Percentiles rank a stretch among this genome's conserved stretches.
Conservation (phyloP, 2,329 filamentous ascomycete genomes). For the Pseudogymnoascus pannorum region DNA sequence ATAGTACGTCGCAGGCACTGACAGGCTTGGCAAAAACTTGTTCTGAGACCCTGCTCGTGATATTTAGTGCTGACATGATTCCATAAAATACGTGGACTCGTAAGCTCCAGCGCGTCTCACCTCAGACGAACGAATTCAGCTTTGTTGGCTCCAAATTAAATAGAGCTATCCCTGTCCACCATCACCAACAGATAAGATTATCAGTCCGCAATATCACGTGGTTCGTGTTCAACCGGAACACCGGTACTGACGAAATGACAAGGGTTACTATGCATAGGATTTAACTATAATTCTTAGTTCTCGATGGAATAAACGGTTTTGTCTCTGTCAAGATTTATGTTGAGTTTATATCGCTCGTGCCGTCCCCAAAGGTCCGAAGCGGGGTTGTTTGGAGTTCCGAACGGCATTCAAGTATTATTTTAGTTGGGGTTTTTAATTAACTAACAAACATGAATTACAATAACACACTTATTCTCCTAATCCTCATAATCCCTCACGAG, state of each 20-base stretch:
- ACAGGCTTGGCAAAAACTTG: background rate
- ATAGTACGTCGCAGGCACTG: background rate
- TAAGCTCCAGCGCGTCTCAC: background rate
- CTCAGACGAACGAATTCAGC: constrained; percentile 3
- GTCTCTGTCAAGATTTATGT: background rate
- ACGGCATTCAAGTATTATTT: background rate
- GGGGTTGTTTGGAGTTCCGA: background rate
- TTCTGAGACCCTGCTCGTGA: background rate
- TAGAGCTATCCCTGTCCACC: background rate
- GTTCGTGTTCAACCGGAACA: background rate
- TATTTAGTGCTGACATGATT: background rate
- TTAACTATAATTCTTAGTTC: background rate
- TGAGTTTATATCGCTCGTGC: background rate
- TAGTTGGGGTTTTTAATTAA: background rate
- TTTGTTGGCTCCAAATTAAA: background rate
- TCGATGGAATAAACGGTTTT: background rate
- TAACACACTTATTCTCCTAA: background rate
- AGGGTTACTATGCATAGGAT: background rate
- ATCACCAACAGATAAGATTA: background rate
- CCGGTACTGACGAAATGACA: background rate
- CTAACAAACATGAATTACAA: too few species aligned
- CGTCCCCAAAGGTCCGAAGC: background rate
- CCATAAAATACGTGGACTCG: constrained; percentile 6
- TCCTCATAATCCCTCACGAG: background rate
- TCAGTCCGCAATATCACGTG: background rate